These are phyloP conservation scores for Backusella australiensis DNA, from an alignment of 192 early-diverging fungal genomes.

Conservation along the genomic window DNA sequence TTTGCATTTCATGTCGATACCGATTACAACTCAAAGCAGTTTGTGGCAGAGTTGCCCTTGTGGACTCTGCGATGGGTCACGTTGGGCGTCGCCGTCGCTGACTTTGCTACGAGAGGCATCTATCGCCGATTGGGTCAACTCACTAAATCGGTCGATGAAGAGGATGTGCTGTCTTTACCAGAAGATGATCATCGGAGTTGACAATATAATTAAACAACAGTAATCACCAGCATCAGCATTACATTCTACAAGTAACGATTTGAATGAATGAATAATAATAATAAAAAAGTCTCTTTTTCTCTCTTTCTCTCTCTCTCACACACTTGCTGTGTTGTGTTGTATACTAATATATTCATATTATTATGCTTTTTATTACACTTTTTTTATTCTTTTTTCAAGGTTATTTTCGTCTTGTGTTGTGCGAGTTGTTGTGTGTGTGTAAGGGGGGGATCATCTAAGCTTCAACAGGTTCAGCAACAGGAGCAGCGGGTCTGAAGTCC, in stretches of 20 bases:
- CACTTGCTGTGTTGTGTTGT: background rate
- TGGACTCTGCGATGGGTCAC: constrained; percentile 58
- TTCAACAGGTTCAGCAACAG: constrained; percentile 24
- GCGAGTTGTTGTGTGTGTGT: background rate
- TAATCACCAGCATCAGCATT: background rate
- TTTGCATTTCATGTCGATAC: constrained; percentile 44
- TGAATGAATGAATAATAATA: background rate
- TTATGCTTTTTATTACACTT: constrained; percentile 1
- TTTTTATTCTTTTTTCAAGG: constrained; percentile 6
- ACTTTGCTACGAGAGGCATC: constrained; percentile 32
- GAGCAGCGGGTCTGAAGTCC: constrained; percentile 42
- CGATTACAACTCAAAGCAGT: constrained; percentile 37
- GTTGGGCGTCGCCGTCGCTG: constrained; percentile 50
- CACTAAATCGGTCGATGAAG: constrained; percentile 26
- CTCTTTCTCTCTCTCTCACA: too few relatives aligned
- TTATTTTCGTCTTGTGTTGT: background rate
- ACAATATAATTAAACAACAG: background rate
- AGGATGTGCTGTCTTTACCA: constrained; percentile 29
- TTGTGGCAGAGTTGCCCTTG: constrained; percentile 51
- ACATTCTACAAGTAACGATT: background rate
- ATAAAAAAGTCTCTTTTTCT: background rate
- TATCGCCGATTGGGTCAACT: constrained; percentile 26
- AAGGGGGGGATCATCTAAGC: background rate
- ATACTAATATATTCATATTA: background rate
- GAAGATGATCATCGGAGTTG: background rate